Percentiles rank a stretch among this genome's conserved stretches.
Conservation (phyloP, 1,139 yeast genomes). For the Diutina pseudorugosa region DNA sequence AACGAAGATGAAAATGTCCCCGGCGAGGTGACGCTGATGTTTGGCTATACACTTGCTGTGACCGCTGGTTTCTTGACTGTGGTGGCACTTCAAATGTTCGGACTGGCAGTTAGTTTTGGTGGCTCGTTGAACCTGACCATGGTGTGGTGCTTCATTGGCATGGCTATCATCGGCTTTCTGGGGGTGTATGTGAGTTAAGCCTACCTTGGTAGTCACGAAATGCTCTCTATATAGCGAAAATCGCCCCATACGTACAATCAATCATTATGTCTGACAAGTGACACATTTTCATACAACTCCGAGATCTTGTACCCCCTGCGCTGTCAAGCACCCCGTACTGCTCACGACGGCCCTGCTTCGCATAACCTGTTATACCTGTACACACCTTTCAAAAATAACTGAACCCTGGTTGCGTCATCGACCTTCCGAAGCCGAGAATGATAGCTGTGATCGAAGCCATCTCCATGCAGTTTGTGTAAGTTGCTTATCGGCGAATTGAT, state of each 20-base stretch:
- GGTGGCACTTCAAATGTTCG: slow-evolving; percentile 78
- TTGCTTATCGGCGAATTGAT: no score
- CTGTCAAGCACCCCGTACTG: background rate
- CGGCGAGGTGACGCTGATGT: slow-evolving; percentile 27
- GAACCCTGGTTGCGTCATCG: background rate
- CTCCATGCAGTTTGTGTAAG: background rate
- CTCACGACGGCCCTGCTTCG: background rate
- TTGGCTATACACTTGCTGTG: slow-evolving; percentile 56
- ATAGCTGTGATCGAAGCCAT: background rate
- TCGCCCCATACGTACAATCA: background rate
- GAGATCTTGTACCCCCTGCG: background rate
- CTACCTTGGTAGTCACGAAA: background rate
- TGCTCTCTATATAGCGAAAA: no score
- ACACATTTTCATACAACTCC: background rate
- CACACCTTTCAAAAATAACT: background rate
- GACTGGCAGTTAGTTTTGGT: slow-evolving; percentile 52
- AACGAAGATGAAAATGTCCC: slow-evolving; percentile 16
- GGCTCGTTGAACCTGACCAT: slow-evolving; percentile 44
- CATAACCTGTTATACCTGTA: background rate
- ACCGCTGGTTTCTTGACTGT: slow-evolving; percentile 80
- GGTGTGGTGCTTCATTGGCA: slow-evolving; percentile 41
- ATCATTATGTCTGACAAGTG: background rate
- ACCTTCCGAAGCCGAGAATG: background rate
- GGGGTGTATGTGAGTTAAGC: background rate
- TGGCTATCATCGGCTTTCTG: slow-evolving; percentile 22